Conservation (phyloP, 2,329 filamentous ascomycete genomes). For the Talaromyces marneffei region DNA sequence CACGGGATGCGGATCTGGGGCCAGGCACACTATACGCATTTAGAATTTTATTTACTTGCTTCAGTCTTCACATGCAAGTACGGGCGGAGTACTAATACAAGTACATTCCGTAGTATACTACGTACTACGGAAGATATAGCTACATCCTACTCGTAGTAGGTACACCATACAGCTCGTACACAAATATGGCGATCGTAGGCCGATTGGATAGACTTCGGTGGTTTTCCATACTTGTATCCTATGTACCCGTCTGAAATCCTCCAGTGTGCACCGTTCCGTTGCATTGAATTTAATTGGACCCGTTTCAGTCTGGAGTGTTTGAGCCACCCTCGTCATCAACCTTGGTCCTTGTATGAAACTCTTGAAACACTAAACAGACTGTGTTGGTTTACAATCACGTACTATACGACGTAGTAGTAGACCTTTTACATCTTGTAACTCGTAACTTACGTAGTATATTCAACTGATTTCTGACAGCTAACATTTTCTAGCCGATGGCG, state of each 20-base stretch:
- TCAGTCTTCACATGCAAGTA: not conserved
- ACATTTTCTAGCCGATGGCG: not conserved
- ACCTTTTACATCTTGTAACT: too few relatives aligned
- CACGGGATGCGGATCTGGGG: not conserved
- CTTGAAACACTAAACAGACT: not conserved
- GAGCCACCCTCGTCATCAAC: not conserved
- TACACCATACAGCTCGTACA: not conserved
- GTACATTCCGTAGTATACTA: too few relatives aligned
- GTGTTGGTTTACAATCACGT: not conserved
- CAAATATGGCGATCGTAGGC: not conserved
- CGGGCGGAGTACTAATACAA: too few relatives aligned
- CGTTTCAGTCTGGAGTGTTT: not conserved
- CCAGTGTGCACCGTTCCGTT: not conserved
- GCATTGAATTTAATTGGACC: not conserved
- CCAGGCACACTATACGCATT: conserved; percentile 2
- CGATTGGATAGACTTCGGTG: not conserved
- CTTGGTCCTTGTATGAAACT: not conserved
- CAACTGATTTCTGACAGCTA: not conserved
- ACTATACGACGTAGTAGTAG: too few relatives aligned
- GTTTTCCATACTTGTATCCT: not conserved
- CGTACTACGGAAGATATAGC: not conserved
- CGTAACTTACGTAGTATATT: too few relatives aligned
- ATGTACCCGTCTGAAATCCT: not conserved
- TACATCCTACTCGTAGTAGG: too few relatives aligned
- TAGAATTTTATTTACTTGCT: not conserved